These are phyloP conservation scores for Hypoxylon fuscum DNA, from an alignment of 495 filamentous ascomycete genomes.

Conservation along the genomic window DNA sequence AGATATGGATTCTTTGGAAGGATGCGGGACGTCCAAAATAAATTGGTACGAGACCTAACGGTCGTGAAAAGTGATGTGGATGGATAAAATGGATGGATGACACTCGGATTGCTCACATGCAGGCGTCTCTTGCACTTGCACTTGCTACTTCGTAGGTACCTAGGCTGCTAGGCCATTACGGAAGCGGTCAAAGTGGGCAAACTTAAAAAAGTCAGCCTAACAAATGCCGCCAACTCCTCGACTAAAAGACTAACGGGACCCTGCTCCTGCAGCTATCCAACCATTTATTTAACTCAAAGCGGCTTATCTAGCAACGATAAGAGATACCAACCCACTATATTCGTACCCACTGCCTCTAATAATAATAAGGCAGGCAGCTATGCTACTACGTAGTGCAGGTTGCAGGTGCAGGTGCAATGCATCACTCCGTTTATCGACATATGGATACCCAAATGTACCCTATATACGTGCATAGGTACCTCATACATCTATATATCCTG, in stretches of 20 bases:
- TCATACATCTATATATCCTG: constrained; percentile 8
- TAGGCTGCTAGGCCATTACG: constrained; percentile 23
- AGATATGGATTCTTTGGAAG: constrained; percentile 19
- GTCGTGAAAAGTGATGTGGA: constrained; percentile 28
- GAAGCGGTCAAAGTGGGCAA: constrained; percentile 38
- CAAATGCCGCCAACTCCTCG: background rate
- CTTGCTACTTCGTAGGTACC: background rate
- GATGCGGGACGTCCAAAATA: constrained; percentile 18
- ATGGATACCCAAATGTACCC: background rate
- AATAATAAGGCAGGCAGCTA: too few relatives aligned
- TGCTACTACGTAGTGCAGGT: too few relatives aligned
- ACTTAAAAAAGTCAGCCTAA: background rate
- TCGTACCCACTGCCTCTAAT: too few relatives aligned
- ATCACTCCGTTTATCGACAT: background rate
- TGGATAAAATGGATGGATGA: constrained; percentile 21
- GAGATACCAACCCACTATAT: background rate
- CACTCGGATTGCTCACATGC: constrained; percentile 38
- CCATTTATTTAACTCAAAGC: constrained; percentile 19
- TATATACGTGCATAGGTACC: background rate
- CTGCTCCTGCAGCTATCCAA: constrained; percentile 9
- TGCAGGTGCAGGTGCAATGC: too few relatives aligned
- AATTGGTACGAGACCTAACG: constrained; percentile 14
- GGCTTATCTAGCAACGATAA: constrained; percentile 36
- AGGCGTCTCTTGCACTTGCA: constrained; percentile 23
- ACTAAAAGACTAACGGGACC: constrained; percentile 11